Evolutionary conservation across 257 asterid genomes (phyloP).

Genomic region (Voacanga thouarsii): DNA sequence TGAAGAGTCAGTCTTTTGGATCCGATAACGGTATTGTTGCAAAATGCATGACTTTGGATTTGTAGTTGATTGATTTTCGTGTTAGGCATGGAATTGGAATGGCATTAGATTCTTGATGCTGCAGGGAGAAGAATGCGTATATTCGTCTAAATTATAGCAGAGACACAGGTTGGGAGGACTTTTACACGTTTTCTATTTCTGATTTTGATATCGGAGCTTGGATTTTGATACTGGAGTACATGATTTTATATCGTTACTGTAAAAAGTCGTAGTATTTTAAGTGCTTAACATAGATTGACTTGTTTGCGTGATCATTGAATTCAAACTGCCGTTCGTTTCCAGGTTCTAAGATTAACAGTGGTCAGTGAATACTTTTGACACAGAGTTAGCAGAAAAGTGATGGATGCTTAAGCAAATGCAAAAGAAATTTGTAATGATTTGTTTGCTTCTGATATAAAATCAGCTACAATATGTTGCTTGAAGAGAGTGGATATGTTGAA

Average conservation of each 20-base stretch:
- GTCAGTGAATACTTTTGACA: neutral
- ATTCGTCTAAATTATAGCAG: neutral
- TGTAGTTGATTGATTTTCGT: constrained; percentile 1
- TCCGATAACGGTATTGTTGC: constrained; percentile 6
- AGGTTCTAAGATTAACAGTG: neutral
- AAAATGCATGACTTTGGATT: neutral
- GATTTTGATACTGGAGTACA: no score
- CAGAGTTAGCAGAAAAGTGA: neutral
- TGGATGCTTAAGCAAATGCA: neutral
- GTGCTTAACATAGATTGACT: neutral
- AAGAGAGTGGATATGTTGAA: neutral
- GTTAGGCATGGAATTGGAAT: constrained; percentile 1
- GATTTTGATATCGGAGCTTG: neutral
- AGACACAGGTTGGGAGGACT: neutral
- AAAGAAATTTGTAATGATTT: neutral
- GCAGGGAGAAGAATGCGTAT: neutral
- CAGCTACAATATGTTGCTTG: neutral
- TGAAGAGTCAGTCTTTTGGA: constrained; percentile 1
- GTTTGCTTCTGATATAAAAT: neutral
- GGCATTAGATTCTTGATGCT: constrained; percentile 7
- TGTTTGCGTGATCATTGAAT: neutral
- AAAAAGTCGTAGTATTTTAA: neutral
- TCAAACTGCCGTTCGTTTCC: neutral
- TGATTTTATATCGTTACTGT: neutral
- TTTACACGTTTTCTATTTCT: neutral